Percentiles rank a stretch among this genome's conserved stretches.
phyloP scores from a whole-genome alignment of 768 basidiomycete species.

The Kwoniella dendrophila region DNA sequence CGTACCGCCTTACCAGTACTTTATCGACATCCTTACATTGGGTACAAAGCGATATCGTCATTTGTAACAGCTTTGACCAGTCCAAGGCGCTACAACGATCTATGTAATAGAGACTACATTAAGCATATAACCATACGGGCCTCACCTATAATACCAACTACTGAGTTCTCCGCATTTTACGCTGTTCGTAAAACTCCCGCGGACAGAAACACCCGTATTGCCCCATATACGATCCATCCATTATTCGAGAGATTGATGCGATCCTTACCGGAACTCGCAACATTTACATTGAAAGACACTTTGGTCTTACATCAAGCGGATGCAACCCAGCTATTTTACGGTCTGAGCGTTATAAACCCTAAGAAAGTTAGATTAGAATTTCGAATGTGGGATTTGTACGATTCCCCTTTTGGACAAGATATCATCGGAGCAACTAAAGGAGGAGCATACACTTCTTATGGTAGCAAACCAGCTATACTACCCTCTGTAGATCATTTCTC shows the following conservation, averaged over 20 bases:
- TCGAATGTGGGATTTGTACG: constrained; percentile 42
- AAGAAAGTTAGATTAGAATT: constrained; percentile 42
- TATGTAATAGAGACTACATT: constrained; percentile 14
- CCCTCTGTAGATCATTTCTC: not conserved
- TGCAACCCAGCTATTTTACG: constrained; percentile 24
- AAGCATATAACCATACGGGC: constrained; percentile 25
- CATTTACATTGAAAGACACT: constrained; percentile 39
- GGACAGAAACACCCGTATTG: not conserved
- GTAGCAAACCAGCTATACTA: not conserved
- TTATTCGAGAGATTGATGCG: constrained; percentile 22
- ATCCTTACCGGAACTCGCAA: constrained; percentile 24
- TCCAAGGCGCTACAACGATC: constrained; percentile 9
- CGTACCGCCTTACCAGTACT: constrained; percentile 19
- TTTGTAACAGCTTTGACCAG: constrained; percentile 7
- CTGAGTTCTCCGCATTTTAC: constrained; percentile 3
- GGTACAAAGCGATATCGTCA: not conserved
- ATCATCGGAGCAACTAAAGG: constrained; percentile 29
- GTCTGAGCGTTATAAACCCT: constrained; percentile 27
- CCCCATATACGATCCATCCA: constrained; percentile 23
- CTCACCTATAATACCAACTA: constrained; percentile 19
- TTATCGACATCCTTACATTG: constrained; percentile 28
- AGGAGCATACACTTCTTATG: constrained; percentile 9
- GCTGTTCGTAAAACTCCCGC: not conserved
- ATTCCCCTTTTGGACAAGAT: constrained; percentile 36
- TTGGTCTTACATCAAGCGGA: constrained; percentile 25